Conservation (phyloP, 306 rosid genomes). For the Inga leiocalycina region DNA sequence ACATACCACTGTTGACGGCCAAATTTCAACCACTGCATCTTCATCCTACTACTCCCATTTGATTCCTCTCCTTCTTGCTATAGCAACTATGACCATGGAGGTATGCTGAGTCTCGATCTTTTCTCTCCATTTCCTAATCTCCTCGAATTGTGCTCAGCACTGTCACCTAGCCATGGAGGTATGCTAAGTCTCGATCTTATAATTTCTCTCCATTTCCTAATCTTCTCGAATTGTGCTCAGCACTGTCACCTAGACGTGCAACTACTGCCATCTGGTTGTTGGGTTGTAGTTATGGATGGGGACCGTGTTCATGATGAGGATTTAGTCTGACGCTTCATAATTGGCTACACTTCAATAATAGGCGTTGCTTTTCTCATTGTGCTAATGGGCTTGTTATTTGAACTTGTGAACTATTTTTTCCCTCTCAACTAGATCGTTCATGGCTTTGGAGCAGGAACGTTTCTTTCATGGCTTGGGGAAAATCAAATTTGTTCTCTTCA, state of each 20-base stretch:
- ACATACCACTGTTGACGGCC: too few species aligned
- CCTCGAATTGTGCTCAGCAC: slow-evolving; percentile 91
- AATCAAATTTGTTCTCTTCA: slow-evolving; percentile 51
- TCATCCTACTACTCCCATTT: too few species aligned
- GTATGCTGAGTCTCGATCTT: too few species aligned
- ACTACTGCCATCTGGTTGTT: slow-evolving; percentile 72
- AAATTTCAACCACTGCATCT: too few species aligned
- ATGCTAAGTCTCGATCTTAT: too few species aligned
- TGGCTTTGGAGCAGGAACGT: slow-evolving; percentile 58
- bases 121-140: background rate
- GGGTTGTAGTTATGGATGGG: slow-evolving; percentile 97
- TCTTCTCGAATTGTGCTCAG: slow-evolving; percentile 87
- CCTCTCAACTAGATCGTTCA: slow-evolving; percentile 68
- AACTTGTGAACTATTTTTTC: slow-evolving; percentile 80
- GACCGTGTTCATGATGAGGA: slow-evolving; percentile 94
- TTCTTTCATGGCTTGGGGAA: slow-evolving; percentile 63
- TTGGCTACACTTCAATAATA: slow-evolving; percentile 73
- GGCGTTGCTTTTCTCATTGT: slow-evolving; percentile 64
- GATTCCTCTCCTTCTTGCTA: too few species aligned
- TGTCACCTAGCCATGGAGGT: slow-evolving; percentile 61
- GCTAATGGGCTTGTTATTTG: slow-evolving; percentile 72
- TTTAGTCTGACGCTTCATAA: slow-evolving; percentile 56
- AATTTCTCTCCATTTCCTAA: too few species aligned
- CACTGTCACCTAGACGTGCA: slow-evolving; percentile 91
- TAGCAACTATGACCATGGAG: too few species aligned